phyloP scores from a whole-genome alignment of 2,329 filamentous ascomycete genomes.

The Alternaria alternata region DNA sequence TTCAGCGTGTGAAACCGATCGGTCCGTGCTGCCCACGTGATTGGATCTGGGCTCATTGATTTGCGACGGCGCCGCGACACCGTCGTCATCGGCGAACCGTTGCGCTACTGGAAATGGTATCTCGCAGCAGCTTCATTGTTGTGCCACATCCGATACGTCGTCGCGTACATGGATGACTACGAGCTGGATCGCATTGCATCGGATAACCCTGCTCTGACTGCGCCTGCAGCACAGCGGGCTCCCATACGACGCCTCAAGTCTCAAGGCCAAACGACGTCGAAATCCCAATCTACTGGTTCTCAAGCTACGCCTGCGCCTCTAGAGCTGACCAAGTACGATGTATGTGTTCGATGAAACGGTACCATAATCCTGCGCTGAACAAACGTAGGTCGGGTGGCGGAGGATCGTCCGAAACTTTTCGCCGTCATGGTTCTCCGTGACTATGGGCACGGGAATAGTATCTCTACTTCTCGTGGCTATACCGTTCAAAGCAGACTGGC shows the following conservation, averaged over 20 bases:
- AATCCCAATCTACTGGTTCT: slow-evolving; percentile 8
- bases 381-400: slow-evolving; percentile 44
- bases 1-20: slow-evolving; percentile 17
- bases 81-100: background rate
- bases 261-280: slow-evolving; percentile 9
- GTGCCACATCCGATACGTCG: background rate
- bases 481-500: slow-evolving; percentile 66
- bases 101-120: background rate
- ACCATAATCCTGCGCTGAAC: background rate
- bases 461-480: slow-evolving; percentile 69
- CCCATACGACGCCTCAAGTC: slow-evolving; percentile 25
- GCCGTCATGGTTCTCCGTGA: slow-evolving; percentile 50
- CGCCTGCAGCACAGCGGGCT: slow-evolving; percentile 28
- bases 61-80: slow-evolving; percentile 10
- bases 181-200: slow-evolving; percentile 37
- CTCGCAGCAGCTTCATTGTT: background rate
- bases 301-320: slow-evolving; percentile 1
- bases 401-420: slow-evolving; percentile 49
- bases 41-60: slow-evolving; percentile 4
- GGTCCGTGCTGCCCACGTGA: slow-evolving; percentile 20
- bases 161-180: slow-evolving; percentile 37
- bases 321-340: slow-evolving; percentile 39
- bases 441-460: slow-evolving; percentile 73
- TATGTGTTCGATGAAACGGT: slow-evolving; percentile 8
- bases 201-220: slow-evolving; percentile 40